Base-by-base conservation (phyloP, 805 yeast genomes). In the Pichia eremophila region DNA sequence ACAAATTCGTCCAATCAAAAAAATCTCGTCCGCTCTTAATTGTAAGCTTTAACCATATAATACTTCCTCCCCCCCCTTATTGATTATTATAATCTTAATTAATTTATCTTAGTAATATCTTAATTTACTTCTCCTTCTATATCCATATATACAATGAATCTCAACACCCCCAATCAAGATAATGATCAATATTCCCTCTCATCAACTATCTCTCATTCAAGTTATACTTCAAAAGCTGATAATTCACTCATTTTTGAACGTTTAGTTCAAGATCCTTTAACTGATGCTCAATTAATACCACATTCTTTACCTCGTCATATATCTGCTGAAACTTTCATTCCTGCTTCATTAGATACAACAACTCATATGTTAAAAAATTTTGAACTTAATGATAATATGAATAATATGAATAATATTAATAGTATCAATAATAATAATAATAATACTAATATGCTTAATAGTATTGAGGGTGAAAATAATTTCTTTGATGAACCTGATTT, bases 191-290 rank as follows among this genome's bases (percentile, higher is more conserved):
- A 40, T 22, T 54, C 57, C 3, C 22, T 54, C 8, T 40, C 44
- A 8, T 51, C 54, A 5, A 36, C 45, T 10, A 43, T 45, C 18
- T 49, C 54, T 11, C 41, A 31, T 36, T 40, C 52, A 14, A 46
- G 47, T 49, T 22, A 41, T 44, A 32, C 46, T 35, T 35, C 52
- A 43, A 39, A 27, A 19, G 31, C 53, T 18, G 44, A 54, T 40
- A 53, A 63, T 29, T 77, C 83, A 15, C 59, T 74, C 58, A 83
- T 82, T 57, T 84, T 78, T 58, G 89, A 81, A 55, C 70, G 87
- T 47, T 71, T 75, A 43, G 87, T 81, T 9, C 84, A 81, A 58
- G 85, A 80, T 51, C 78, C 78, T 9, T 54, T 67, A 40, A 54
- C 64, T 44, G 61, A 61, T 46, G 49, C 61, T 40, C 62, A 59